These are phyloP conservation scores for Filobasidium wieringae DNA, from an alignment of 768 basidiomycete species.

Conservation along the genomic window DNA sequence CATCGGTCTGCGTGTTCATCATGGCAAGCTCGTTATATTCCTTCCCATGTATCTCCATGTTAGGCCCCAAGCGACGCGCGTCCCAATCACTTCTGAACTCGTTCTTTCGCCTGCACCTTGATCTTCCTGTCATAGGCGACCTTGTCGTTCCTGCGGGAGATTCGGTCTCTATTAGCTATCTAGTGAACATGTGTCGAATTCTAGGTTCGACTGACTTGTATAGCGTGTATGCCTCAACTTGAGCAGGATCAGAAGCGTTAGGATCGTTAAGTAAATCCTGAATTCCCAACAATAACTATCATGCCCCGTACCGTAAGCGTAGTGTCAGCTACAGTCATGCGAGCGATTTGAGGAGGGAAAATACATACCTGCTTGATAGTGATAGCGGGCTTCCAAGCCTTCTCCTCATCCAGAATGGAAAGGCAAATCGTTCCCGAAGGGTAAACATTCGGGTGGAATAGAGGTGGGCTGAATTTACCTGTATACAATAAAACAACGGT, in stretches of 20 bases:
- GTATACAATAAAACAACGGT: background rate
- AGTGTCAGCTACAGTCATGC: background rate
- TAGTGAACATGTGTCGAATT: background rate
- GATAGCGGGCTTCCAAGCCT: slow-evolving; percentile 96
- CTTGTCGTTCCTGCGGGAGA: slow-evolving; percentile 67
- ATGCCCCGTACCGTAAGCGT: background rate
- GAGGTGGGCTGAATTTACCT: slow-evolving; percentile 93
- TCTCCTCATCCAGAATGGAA: slow-evolving; percentile 96
- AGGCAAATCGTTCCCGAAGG: slow-evolving; percentile 97
- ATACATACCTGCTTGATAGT: slow-evolving; percentile 59
- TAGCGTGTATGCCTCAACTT: slow-evolving; percentile 96
- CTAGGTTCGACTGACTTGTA: slow-evolving; percentile 64
- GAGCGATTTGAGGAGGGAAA: background rate
- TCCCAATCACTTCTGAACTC: slow-evolving; percentile 58
- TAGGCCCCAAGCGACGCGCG: background rate
- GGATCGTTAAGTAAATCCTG: slow-evolving; percentile 93
- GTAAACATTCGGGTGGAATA: slow-evolving; percentile 98
- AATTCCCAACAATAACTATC: slow-evolving; percentile 82
- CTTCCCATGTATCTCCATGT: no score
- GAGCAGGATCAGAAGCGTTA: slow-evolving; percentile 93
- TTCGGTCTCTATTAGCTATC: background rate
- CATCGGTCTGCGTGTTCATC: no score
- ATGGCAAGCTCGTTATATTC: no score
- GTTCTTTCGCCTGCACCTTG: slow-evolving; percentile 75
- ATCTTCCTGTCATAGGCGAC: slow-evolving; percentile 78